Percentiles rank a stretch among this genome's conserved stretches.
Conservation (phyloP, 257 asterid genomes). For the Ilex aquifolium region DNA sequence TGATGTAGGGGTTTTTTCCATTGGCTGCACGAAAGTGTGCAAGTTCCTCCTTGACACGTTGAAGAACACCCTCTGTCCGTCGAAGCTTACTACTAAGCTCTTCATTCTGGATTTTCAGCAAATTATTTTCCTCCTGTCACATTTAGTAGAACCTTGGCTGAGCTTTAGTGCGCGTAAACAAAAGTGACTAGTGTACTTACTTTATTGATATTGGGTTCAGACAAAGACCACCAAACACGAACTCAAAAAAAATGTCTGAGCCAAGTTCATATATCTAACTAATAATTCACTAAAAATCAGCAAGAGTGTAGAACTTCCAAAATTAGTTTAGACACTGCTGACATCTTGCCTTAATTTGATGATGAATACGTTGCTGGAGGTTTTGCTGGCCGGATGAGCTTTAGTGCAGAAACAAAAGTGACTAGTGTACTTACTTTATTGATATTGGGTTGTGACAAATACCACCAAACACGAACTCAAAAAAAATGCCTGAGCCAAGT, state of each 20-base stretch:
- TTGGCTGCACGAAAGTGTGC: slow-evolving; percentile 70
- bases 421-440: background rate
- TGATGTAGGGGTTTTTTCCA: slow-evolving; percentile 58
- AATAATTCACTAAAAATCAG: background rate
- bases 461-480: background rate
- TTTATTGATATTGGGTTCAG: background rate
- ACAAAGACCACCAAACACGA: background rate
- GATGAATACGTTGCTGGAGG: slow-evolving; percentile 95
- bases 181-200: background rate
- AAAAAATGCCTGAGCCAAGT: background rate
- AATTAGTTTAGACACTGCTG: background rate
- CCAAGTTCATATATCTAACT: background rate
- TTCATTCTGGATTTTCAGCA: slow-evolving; percentile 66
- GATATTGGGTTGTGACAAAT: background rate
- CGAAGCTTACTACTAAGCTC: slow-evolving; percentile 67
- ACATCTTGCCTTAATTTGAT: slow-evolving; percentile 76
- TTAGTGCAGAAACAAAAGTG: background rate
- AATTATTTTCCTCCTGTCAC: slow-evolving; percentile 83
- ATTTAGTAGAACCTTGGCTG: slow-evolving; percentile 7
- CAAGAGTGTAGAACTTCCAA: background rate
- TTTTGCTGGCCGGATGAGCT: slow-evolving; percentile 81
- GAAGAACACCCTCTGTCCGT: slow-evolving; percentile 58
- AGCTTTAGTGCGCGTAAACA: slow-evolving; percentile 1
- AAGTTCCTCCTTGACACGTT: slow-evolving; percentile 77
- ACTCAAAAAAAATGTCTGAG: background rate